Evolutionary conservation across 192 early-diverging fungal genomes (phyloP).

Genomic region (Endogone sp.): DNA sequence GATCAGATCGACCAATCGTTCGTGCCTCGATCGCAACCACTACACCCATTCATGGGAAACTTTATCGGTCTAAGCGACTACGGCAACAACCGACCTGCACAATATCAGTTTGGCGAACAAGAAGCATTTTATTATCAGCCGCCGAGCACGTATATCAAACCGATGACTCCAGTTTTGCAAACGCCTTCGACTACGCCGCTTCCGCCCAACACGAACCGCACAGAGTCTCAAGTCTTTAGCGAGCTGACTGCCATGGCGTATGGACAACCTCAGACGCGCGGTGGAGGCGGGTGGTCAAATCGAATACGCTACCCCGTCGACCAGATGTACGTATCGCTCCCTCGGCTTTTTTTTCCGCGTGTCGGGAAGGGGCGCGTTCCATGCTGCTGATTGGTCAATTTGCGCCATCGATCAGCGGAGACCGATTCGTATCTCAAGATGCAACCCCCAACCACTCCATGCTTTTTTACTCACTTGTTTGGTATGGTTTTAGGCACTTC

Average conservation of each 20-base stretch:
- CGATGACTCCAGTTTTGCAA: background rate
- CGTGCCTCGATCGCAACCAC: background rate
- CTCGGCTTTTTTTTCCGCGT: background rate
- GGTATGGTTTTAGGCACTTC: constrained; percentile 43
- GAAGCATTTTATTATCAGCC: background rate
- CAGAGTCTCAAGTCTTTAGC: background rate
- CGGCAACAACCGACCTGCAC: background rate
- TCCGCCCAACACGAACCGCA: background rate
- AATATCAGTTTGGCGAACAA: background rate
- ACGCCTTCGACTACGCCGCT: background rate
- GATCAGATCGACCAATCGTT: background rate
- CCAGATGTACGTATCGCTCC: background rate
- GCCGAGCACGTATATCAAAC: background rate
- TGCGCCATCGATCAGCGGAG: no score
- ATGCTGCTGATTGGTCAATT: no score
- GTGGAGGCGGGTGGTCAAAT: background rate
- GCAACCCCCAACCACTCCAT: no score
- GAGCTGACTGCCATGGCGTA: background rate
- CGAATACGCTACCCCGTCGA: background rate
- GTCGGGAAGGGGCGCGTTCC: no score
- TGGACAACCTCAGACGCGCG: background rate
- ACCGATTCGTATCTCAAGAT: no score
- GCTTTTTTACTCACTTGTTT: no score
- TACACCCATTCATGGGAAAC: background rate
- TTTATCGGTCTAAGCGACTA: background rate